Conservation (phyloP, 164 flowering plant species). For the Macadamia tetraphylla region DNA sequence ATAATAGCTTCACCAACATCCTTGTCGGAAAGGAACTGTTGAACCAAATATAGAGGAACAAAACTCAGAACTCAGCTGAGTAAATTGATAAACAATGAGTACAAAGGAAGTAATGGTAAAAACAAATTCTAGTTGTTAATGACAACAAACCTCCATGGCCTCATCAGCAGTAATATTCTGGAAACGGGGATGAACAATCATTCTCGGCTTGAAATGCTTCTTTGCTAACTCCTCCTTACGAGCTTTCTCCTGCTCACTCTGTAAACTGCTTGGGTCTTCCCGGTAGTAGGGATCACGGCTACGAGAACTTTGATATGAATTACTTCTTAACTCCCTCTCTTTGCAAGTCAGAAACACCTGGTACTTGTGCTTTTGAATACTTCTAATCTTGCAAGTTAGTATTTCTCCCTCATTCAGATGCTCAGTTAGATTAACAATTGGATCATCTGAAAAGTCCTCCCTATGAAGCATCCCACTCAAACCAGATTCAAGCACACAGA, state of each 20-base stretch:
- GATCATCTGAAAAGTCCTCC: conserved; percentile 71
- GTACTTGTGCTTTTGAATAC: conserved; percentile 61
- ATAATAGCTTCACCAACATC: conserved; percentile 90
- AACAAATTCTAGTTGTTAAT: not conserved
- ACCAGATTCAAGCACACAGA: conserved; percentile 81
- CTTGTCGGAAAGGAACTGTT: conserved; percentile 78
- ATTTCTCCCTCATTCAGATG: conserved; percentile 63
- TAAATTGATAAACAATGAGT: too few relatives aligned
- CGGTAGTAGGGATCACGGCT: conserved; percentile 61
- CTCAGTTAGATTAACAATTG: conserved; percentile 53
- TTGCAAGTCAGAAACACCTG: conserved; percentile 62
- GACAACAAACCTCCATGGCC: conserved; percentile 63
- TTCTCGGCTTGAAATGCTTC: conserved; percentile 85
- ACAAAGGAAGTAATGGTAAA: not conserved
- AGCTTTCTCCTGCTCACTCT: conserved; percentile 61
- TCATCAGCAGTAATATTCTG: conserved; percentile 89
- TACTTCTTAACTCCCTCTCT: conserved; percentile 59
- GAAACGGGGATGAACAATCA: conserved; percentile 95
- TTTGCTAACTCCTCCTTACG: conserved; percentile 86
- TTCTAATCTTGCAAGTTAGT: conserved; percentile 68
- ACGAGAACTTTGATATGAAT: conserved; percentile 25
- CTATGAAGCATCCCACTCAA: conserved; percentile 62
- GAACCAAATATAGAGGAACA: not conserved
- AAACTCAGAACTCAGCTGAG: too few relatives aligned
- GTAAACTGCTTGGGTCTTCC: conserved; percentile 55